Evolutionary conservation across 2,329 filamentous ascomycete species (phyloP), one percentile per base, ranked within the genome.

Genomic region (Colletotrichum sansevieriae): DNA sequence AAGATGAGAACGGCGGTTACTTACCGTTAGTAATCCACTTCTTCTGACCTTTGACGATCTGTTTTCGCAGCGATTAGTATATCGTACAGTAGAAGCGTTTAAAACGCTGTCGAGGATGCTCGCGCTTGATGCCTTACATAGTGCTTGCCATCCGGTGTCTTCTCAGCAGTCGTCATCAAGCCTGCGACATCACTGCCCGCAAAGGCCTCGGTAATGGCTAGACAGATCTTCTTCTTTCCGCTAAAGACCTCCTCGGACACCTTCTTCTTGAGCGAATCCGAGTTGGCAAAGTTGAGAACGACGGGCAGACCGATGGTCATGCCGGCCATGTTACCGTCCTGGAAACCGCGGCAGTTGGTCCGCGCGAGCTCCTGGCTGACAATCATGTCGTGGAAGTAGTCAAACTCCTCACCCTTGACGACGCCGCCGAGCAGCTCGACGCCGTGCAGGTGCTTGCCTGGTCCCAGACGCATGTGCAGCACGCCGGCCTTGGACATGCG

Each of bases 141-240:
- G 79, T 90, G 85, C 77, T 91, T 90, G 54, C 92, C 92, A 75
- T 94, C 92, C 1, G 89, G 80, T 0, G 91, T 93, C 83, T 94
- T 93, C 73, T 86, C 86, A 1, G 92, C 93, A 0, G 92, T 96
- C 0, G 93, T 96, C 70, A 91, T 86, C 43, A 97, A 83, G 15
- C 92, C 90, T 13, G 93, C 92, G 4, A 97, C 93, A 78, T 97
- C 94, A 43, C 88, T 91, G 13, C 93, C 93, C 15, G 93, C 93
- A 79, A 97, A 96, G 0, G 94, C 93, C 80, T 97, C 94, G 1
- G 93, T 96, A 75, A 97, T 94, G 61, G 93, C 93, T 3, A 97
- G 84, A 76, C 91, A 95, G 77, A 96, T 93, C 85, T 95, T 95
- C 88, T 96, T 96, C 85, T 90, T 88, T 69, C 93, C 93, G 52